Percentiles rank a stretch among this genome's conserved stretches.
These are phyloP conservation scores for Trichoderma asperellum DNA, from an alignment of 2,329 filamentous ascomycete genomes.

Conservation along the genomic window DNA sequence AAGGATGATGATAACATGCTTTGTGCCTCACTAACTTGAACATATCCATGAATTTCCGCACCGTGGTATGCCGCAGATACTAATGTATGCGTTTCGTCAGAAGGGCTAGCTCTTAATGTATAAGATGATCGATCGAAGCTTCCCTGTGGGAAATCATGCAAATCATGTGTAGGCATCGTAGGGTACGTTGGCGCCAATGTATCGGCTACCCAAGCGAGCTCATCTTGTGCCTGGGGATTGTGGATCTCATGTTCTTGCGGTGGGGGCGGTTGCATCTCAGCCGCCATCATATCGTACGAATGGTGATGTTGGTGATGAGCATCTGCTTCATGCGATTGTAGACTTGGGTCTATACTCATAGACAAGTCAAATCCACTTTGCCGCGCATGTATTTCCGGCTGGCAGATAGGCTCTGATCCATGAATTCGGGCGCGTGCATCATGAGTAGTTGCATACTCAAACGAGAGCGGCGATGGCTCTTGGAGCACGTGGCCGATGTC, in stretches of 20 bases:
- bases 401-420: background rate
- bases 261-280: constrained; percentile 4
- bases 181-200: constrained; percentile 7
- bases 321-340: constrained; percentile 26
- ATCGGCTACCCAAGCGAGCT: constrained; percentile 15
- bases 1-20: background rate
- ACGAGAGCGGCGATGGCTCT: constrained; percentile 31
- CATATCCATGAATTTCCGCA: background rate
- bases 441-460: constrained; percentile 32
- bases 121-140: constrained; percentile 21
- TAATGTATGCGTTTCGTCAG: constrained; percentile 2
- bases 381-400: background rate
- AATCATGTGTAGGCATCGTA: constrained; percentile 5
- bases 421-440: constrained; percentile 27
- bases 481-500: constrained; percentile 1
- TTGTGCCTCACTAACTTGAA: background rate
- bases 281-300: constrained; percentile 4
- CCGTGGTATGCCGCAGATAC: background rate
- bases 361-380: constrained; percentile 19
- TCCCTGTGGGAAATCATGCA: background rate
- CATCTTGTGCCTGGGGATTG: background rate
- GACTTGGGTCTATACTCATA: constrained; percentile 30
- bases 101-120: constrained; percentile 10
- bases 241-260: background rate
- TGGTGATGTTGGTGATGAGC: background rate